Conservation (phyloP, 257 asterid genomes). For the Sherardia arvensis region DNA sequence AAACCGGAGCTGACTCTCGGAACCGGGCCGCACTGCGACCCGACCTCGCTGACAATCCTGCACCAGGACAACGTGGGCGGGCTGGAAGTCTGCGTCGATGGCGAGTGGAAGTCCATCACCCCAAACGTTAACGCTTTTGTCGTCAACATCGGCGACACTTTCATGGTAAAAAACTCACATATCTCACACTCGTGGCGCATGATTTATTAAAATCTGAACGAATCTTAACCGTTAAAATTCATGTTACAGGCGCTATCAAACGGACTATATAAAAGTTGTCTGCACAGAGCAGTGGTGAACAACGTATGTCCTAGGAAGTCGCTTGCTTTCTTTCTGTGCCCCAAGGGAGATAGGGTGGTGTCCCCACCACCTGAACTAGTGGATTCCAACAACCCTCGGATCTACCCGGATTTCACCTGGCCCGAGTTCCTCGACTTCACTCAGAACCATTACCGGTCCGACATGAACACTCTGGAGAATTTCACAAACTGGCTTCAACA, state of each 20-base stretch:
- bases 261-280: slow-evolving; percentile 82
- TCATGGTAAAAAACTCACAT: slow-evolving; percentile 57
- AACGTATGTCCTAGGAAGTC: slow-evolving; percentile 63
- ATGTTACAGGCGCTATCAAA: slow-evolving; percentile 67
- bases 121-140: slow-evolving; percentile 63
- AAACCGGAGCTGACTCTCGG: slow-evolving; percentile 71
- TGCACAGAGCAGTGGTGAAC: slow-evolving; percentile 96
- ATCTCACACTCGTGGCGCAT: neutral
- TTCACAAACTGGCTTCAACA: slow-evolving; percentile 55
- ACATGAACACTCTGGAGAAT: slow-evolving; percentile 64
- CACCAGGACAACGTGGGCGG: slow-evolving; percentile 87
- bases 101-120: slow-evolving; percentile 55
- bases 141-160: slow-evolving; percentile 92
- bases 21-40: slow-evolving; percentile 95
- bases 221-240: neutral
- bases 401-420: slow-evolving; percentile 83
- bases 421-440: slow-evolving; percentile 61
- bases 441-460: slow-evolving; percentile 88
- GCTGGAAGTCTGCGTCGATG: slow-evolving; percentile 70
- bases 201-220: neutral
- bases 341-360: slow-evolving; percentile 74
- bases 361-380: slow-evolving; percentile 73
- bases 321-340: slow-evolving; percentile 85
- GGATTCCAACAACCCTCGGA: slow-evolving; percentile 58
- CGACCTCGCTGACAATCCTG: slow-evolving; percentile 88